These are phyloP conservation scores for Peziza echinospora DNA, from an alignment of 495 filamentous ascomycete species.

Conservation along the genomic window DNA sequence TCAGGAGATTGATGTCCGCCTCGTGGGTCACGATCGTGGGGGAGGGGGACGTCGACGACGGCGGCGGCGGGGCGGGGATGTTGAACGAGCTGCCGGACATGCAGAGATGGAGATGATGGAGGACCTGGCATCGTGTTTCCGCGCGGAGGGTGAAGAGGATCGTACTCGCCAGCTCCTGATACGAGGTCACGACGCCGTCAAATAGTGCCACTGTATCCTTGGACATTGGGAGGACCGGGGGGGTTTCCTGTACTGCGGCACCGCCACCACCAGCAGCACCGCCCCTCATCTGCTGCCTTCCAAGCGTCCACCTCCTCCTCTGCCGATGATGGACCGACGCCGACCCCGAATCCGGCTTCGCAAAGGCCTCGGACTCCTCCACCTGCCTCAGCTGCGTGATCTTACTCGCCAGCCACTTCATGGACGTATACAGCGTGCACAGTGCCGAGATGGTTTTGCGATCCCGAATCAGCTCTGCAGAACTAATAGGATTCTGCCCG, in stretches of 20 bases:
- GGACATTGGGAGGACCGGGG: constrained; percentile 51
- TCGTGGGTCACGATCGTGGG: not conserved
- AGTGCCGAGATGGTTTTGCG: constrained; percentile 62
- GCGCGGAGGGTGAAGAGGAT: constrained; percentile 69
- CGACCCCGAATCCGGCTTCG: constrained; percentile 2
- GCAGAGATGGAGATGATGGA: constrained; percentile 40
- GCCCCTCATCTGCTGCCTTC: constrained; percentile 36
- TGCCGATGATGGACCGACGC: constrained; percentile 8
- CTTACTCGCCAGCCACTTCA: constrained; percentile 87
- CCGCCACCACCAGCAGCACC: too few species aligned
- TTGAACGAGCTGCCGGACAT: constrained; percentile 36
- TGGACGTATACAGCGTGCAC: constrained; percentile 81
- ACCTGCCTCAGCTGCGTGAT: constrained; percentile 55
- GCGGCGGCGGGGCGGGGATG: not conserved
- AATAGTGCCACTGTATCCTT: constrained; percentile 69
- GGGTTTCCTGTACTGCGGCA: constrained; percentile 23
- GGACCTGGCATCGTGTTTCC: constrained; percentile 61
- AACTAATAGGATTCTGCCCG: constrained; percentile 50
- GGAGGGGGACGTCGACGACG: constrained; percentile 45
- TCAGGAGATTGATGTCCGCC: constrained; percentile 46
- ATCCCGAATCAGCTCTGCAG: constrained; percentile 58
- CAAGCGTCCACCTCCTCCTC: constrained; percentile 57
- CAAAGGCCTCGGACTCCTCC: constrained; percentile 22
- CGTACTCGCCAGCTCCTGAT: constrained; percentile 50
- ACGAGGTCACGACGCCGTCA: constrained; percentile 61